Conservation (phyloP, 1,139 yeast species). For the Meyerozyma guilliermondii region DNA sequence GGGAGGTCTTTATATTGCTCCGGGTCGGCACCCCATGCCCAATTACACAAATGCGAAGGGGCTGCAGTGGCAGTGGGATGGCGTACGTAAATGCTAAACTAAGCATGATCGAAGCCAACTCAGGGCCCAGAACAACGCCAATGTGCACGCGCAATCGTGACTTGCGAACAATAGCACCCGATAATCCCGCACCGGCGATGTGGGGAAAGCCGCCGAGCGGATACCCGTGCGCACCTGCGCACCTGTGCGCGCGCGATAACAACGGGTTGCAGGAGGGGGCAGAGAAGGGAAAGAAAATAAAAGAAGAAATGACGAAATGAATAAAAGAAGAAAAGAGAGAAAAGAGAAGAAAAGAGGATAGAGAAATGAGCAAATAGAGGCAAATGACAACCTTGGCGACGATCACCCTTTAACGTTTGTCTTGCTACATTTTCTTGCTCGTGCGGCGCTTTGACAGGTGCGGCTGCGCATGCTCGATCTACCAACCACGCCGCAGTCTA, state of each 20-base stretch:
- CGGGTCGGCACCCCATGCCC: not conserved
- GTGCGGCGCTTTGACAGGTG: slow-evolving; percentile 2
- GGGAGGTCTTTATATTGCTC: not conserved
- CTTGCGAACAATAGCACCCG: not conserved
- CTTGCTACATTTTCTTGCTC: too few species aligned
- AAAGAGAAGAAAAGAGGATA: too few species aligned
- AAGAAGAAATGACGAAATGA: too few species aligned
- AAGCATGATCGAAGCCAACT: not conserved
- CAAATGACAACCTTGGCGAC: too few species aligned
- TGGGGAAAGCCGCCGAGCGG: not conserved
- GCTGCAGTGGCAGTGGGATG: slow-evolving; percentile 2
- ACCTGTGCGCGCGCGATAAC: not conserved
- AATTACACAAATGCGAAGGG: not conserved
- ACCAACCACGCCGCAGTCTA: too few species aligned
- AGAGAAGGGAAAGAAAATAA: too few species aligned
- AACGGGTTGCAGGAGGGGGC: not conserved
- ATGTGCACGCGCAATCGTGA: not conserved
- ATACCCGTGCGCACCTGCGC: too few species aligned
- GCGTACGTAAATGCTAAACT: slow-evolving; percentile 1
- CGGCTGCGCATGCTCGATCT: not conserved
- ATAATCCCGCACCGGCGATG: not conserved
- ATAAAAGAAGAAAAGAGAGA: too few species aligned
- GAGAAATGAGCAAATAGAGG: too few species aligned
- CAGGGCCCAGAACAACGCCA: slow-evolving; percentile 1
- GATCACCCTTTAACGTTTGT: too few species aligned